Percentiles rank a stretch among this genome's conserved stretches.
phyloP scores from a whole-genome alignment of 2,329 filamentous ascomycete species.

The Fusarium camptoceras region DNA sequence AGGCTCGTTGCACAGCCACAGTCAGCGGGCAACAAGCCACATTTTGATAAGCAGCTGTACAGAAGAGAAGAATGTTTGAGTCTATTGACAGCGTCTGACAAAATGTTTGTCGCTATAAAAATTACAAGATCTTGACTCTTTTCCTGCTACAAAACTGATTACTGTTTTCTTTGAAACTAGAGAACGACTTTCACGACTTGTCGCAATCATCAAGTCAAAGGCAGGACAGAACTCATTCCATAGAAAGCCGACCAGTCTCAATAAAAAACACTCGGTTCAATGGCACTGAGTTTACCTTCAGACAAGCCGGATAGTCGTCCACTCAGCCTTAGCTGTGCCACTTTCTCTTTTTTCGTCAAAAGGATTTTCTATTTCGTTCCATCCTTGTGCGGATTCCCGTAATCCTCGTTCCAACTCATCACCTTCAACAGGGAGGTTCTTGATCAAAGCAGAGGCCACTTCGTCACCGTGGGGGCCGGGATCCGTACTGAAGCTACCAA shows the following conservation, averaged over 20 bases:
- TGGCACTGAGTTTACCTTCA: neutral
- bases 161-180: no score
- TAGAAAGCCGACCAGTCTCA: no score
- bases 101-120: neutral
- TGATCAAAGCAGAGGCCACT: neutral
- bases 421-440: neutral
- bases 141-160: no score
- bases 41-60: neutral
- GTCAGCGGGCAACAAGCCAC: neutral
- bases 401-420: neutral
- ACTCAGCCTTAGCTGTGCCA: neutral
- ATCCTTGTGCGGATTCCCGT: neutral
- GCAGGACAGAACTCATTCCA: no score
- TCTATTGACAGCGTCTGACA: neutral
- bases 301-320: neutral
- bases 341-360: neutral
- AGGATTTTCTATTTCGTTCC: neutral
- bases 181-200: no score
- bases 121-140: fast-evolving
- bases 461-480: no score
- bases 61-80: neutral
- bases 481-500: neutral
- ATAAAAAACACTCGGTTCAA: no score
- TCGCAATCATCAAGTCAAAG: no score
- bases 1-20: neutral